Percentiles rank a stretch among this genome's conserved stretches.
These are phyloP conservation scores for Colletotrichum coccodes DNA, from an alignment of 2,329 filamentous ascomycete species.

Conservation along the genomic window DNA sequence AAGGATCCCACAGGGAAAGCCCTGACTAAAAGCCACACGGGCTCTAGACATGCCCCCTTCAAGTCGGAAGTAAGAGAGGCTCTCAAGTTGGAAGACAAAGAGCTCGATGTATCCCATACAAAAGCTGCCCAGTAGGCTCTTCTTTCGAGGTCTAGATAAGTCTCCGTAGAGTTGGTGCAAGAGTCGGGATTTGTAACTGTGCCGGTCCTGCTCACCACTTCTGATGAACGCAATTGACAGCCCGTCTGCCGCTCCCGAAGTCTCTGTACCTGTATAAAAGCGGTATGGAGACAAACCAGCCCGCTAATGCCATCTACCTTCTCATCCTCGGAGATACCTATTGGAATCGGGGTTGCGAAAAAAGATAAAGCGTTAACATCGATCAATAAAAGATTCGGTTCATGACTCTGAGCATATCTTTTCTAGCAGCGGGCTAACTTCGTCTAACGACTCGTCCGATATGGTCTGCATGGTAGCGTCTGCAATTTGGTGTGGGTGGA, in stretches of 20 bases:
- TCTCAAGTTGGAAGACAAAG: slow-evolving; percentile 27
- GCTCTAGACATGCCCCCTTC: slow-evolving; percentile 31
- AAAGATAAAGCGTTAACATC: slow-evolving; percentile 27
- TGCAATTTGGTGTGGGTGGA: background rate
- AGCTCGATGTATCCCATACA: slow-evolving; percentile 30
- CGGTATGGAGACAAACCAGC: slow-evolving; percentile 21
- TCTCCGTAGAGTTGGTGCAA: background rate
- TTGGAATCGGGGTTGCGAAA: slow-evolving; percentile 27
- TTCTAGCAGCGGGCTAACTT: slow-evolving; percentile 26
- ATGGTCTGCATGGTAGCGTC: background rate
- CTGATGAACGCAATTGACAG: background rate
- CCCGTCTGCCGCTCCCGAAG: background rate
- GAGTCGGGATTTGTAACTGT: background rate
- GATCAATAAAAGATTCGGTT: slow-evolving; percentile 29
- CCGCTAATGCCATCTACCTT: slow-evolving; percentile 24
- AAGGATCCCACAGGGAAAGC: slow-evolving; percentile 24
- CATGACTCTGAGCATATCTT: slow-evolving; percentile 32
- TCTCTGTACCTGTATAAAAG: slow-evolving; percentile 21
- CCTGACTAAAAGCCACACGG: slow-evolving; percentile 26
- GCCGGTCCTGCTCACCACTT: background rate
- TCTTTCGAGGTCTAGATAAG: slow-evolving; percentile 29
- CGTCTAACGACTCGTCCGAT: slow-evolving; percentile 1
- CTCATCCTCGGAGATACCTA: slow-evolving; percentile 28
- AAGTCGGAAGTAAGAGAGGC: slow-evolving; percentile 28
- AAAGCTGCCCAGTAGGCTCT: slow-evolving; percentile 31